Base-by-base conservation (phyloP, 768 basidiomycete genomes). In the Hysterangium stoloniferum region DNA sequence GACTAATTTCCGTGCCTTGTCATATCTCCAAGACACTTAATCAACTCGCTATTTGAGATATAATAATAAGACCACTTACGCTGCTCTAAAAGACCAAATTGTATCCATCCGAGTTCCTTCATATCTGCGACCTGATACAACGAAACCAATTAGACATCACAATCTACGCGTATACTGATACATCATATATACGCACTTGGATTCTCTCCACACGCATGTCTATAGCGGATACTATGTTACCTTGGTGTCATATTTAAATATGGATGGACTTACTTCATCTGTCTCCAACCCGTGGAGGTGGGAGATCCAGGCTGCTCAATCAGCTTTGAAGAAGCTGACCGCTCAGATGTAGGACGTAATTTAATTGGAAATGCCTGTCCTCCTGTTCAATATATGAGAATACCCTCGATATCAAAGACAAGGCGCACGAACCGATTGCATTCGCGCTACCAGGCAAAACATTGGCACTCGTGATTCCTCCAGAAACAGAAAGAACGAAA, bases 311-410 rank as follows among this genome's bases (percentile, higher is more conserved):
- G 85, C 4, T 83, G 79, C 55, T 92, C 89, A 20, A 94, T 66
- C 6, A 88, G 66, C 82, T 86, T 82, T 0, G 82, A 79, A 6
- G 78, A 75, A 2, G 87, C 74, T 0, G 82, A 82, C 40, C 81
- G 78, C 54, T 86, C 85, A 4, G 67, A 59, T 0, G 88, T 88
- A 48, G 75, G 74, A 15, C 90, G 77, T 24, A 87, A 75, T 66
- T 92, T 94, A 56, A 92, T 83, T 25, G 79, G 73, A 62, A 79
- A 84, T 0, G 80, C 87, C 60, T 86, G 84, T 0, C 85, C 85
- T 42, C 84, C 84, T 75, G 59, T 46, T 12, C 11, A 38, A 9
- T 25, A 43, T 38, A 35, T 6, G 17, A 42, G 24, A 24, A 48
- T 35, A 27, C 37, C 33, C 52, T 20, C 35, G 13, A 52, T 24